phyloP scores from a whole-genome alignment of 768 basidiomycete species.

The Calocybe gangraenosa region DNA sequence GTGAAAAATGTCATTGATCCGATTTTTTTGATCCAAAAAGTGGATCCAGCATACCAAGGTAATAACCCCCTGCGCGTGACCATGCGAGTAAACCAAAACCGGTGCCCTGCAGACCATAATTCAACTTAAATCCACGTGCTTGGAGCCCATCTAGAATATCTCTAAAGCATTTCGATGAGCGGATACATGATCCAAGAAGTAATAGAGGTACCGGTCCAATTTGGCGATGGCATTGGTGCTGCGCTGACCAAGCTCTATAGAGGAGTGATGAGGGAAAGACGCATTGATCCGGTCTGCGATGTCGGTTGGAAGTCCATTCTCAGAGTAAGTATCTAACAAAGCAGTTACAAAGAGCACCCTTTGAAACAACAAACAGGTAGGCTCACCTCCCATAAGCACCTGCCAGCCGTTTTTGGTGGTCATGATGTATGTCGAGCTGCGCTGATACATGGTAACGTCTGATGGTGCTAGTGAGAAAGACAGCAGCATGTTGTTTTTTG shows the following conservation, averaged over 20 bases:
- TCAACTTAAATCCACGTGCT: conserved; percentile 53
- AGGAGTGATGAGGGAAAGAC: conserved; percentile 38
- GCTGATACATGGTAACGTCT: conserved; percentile 61
- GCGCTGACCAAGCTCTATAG: conserved; percentile 27
- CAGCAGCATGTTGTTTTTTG: conserved; percentile 1
- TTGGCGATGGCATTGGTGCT: conserved; percentile 39
- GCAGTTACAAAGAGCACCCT: neutral
- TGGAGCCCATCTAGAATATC: conserved; percentile 54
- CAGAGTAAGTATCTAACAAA: conserved; percentile 37
- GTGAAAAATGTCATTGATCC: no score
- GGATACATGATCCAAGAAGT: neutral
- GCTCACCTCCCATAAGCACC: conserved; percentile 21
- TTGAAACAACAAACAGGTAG: neutral
- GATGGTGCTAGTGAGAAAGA: neutral
- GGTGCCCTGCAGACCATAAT: conserved; percentile 44
- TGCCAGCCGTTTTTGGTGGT: conserved; percentile 15
- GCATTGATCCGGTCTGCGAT: conserved; percentile 46
- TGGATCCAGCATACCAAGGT: conserved; percentile 47
- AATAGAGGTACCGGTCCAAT: conserved; percentile 43
- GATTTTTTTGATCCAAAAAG: no score
- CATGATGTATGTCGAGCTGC: conserved; percentile 35
- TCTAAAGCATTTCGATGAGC: conserved; percentile 21
- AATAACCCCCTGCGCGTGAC: conserved; percentile 57
- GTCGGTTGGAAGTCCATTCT: conserved; percentile 43
- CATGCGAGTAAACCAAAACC: conserved; percentile 49